Base-by-base conservation (phyloP, 1,139 yeast species). In the Hemisphaericaspora subhashii region DNA sequence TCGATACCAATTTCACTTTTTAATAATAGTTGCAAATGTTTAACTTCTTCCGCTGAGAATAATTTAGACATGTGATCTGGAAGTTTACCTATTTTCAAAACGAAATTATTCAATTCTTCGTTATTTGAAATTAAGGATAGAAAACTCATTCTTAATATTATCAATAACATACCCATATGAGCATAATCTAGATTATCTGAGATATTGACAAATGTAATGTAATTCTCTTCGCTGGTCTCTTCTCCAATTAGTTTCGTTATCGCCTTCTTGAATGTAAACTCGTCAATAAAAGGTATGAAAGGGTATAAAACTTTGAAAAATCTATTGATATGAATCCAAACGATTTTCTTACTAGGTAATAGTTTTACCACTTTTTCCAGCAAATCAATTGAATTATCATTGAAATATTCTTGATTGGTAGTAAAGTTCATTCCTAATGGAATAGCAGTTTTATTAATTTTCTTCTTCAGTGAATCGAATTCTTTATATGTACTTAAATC, bases 211-310 rank as follows among this genome's bases (percentile, higher is more conserved):
- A 45, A 43, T 4, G 42, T 31, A 5, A 58, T 43, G 2, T 46
- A 45, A n/a, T 37, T 41, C 21, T 51, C 54, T 18, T 52, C 55
- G 21, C 31, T 36, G 22, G 42, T 48, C 3, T 45, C 43, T 20
- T 45, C 49, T 4, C 47, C 64, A 15, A 63, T 44, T 1, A 64
- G 41, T 8, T 51, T 32, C 6, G 41, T 27, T 16, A 59, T 41
- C 12, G 44, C 45, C 9, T 35, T 33, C 21, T 36, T 51, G 31
- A 52, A 53, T 51, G 3, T 43, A 3, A 36, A 40, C 46, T 78
- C 78, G 43, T 75, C 79, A n/a, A 77, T 38, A 37, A 67, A 63
- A 2, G 83, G 83, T 38, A 68, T 50, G 39, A 70, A 64, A 0
- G 76, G 74, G 44, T 73, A 73, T 10, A 74, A 62, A 21, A 59